A percentile compares a stretch with the other conserved stretches of the same genome.
Evolutionary conservation across 768 basidiomycete species (phyloP).

Genomic region (Chlorophyllum brunneum): DNA sequence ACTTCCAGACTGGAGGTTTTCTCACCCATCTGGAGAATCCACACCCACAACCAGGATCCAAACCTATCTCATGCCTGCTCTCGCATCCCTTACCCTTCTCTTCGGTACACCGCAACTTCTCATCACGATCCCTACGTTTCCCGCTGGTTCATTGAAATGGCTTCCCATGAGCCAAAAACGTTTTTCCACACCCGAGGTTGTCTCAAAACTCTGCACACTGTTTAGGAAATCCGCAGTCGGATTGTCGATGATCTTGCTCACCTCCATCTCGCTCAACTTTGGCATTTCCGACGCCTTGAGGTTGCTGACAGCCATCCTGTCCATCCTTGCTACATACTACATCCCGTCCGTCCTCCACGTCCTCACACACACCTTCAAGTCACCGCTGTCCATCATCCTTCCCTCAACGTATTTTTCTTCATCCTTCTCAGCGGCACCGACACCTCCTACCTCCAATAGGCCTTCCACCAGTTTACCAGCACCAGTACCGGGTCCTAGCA

Average conservation of each 20-base stretch:
- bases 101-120: slow-evolving; percentile 58
- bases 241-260: slow-evolving; percentile 41
- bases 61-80: slow-evolving; percentile 31
- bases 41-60: slow-evolving; percentile 23
- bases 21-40: slow-evolving; percentile 10
- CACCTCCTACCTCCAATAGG: neutral
- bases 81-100: slow-evolving; percentile 50
- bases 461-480: neutral
- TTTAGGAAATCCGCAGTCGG: slow-evolving; percentile 33
- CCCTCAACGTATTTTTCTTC: slow-evolving; percentile 31
- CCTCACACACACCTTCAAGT: slow-evolving; percentile 77
- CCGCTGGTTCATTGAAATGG: slow-evolving; percentile 31
- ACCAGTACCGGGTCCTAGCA: slow-evolving; percentile 10
- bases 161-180: neutral
- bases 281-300: slow-evolving; percentile 17
- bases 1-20: neutral
- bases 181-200: neutral
- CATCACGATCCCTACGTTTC: slow-evolving; percentile 50
- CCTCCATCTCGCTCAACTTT: slow-evolving; percentile 31
- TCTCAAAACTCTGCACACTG: neutral
- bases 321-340: slow-evolving; percentile 57
- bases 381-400: slow-evolving; percentile 80
- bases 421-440: neutral
- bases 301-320: slow-evolving; percentile 39
- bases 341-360: slow-evolving; percentile 79